Evolutionary conservation across 192 early-diverging fungal genomes (phyloP), one percentile per base, ranked within the genome.

Genomic region (Umbelopsis sp.): DNA sequence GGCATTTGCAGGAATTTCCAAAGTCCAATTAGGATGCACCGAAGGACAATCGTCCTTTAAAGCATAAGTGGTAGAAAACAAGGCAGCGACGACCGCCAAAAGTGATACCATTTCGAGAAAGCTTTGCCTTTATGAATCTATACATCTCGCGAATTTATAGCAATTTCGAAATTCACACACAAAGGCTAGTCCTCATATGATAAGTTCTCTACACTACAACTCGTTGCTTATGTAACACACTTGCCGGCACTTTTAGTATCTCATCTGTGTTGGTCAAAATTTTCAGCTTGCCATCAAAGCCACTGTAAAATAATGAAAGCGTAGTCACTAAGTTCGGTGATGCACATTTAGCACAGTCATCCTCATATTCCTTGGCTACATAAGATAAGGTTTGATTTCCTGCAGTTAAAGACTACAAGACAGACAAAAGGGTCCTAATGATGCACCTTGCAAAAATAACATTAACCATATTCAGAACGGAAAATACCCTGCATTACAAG

Each of bases 1-100:
- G 2, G 55, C 55, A 35, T 61, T 61, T 5, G 30, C 27, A 11
- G 55, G 55, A 8, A 61, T 61, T 30, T 61, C 55, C 27, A 61
- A n/a, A 15, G 55, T 61, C 55, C 55, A 61, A n/a, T 61, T 61
- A 4, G 55, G 55, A 13, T 35, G 25, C 3, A 61, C 30, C 27
- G 15, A 61, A 61, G 55, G 55, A 35, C 55, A 61, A 3, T 61
- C 13, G 3, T 61, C 55, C 11, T 35, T 61, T 11, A 61, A 18
- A 4, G 55, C 10, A 18, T 22, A 61, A 2, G 30, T 25, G 2
- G 55, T 35, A n/a, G 55, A 25, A 16, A 61, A 35, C 13, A 61
- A 61, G 6, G 55, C 16, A 10, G 27, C 55, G 12, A 35, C 18
- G 0, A n/a, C 27, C 4, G 55, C 12, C 25, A 61, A 16, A n/a